phyloP scores from a whole-genome alignment of 371 early-diverging fungal genomes.

The Haplosporangium sp. region DNA sequence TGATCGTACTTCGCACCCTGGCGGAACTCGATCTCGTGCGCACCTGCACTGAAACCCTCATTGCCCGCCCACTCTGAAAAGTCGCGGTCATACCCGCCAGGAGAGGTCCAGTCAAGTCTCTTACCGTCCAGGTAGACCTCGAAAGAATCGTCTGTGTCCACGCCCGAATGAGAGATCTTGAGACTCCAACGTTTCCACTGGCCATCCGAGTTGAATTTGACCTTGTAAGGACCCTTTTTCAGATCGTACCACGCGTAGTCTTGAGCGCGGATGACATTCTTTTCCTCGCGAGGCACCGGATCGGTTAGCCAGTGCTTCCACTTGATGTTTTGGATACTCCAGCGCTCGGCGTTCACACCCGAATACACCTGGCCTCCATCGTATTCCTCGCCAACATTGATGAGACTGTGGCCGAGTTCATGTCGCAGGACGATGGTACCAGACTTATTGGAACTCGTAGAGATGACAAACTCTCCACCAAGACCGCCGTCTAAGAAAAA shows the following conservation, averaged over 20 bases:
- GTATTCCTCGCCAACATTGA: slow-evolving; percentile 68
- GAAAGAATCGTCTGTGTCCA: slow-evolving; percentile 56
- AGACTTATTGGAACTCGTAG: slow-evolving; percentile 63
- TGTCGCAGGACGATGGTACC: slow-evolving; percentile 71
- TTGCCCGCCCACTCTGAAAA: slow-evolving; percentile 57
- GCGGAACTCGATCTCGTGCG: slow-evolving; percentile 52
- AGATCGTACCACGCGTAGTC: slow-evolving; percentile 71
- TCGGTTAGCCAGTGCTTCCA: slow-evolving; percentile 71
- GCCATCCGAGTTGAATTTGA: slow-evolving; percentile 63
- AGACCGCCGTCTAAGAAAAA: slow-evolving; percentile 61
- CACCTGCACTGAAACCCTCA: slow-evolving; percentile 56
- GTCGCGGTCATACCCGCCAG: slow-evolving; percentile 61
- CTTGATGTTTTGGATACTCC: slow-evolving; percentile 53
- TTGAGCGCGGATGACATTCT: slow-evolving; percentile 53
- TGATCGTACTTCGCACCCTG: slow-evolving; percentile 50
- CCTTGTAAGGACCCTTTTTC: slow-evolving; percentile 59
- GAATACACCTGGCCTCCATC: slow-evolving; percentile 71
- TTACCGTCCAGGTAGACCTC: slow-evolving; percentile 60
- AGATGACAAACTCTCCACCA: slow-evolving; percentile 73
- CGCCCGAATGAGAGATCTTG: slow-evolving; percentile 63
- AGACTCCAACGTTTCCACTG: slow-evolving; percentile 60
- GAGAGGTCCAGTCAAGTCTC: slow-evolving; percentile 59
- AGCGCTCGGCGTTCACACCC: slow-evolving; percentile 64
- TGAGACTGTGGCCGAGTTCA: slow-evolving; percentile 70
- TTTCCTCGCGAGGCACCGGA: slow-evolving; percentile 55